A percentile compares a stretch with the other conserved stretches of the same genome.
Conservation (phyloP, 768 basidiomycete species). For the Kwoniella dejecticola region DNA sequence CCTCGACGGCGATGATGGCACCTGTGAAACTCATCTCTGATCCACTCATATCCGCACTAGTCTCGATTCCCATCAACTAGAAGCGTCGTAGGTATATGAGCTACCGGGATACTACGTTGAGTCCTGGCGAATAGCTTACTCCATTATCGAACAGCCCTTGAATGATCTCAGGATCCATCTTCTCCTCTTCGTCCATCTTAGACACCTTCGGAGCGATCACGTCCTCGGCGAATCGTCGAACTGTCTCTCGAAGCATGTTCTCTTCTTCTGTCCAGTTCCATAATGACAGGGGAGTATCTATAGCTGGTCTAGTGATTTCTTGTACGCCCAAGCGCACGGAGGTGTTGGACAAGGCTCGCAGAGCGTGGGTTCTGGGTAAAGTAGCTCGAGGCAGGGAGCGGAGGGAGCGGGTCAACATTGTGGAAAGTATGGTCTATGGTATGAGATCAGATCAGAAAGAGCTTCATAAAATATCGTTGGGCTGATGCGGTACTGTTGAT, state of each 20-base stretch:
- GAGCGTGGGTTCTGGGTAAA: not conserved
- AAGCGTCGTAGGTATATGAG: not conserved
- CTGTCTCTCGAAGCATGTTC: constrained; percentile 85
- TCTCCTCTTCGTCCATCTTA: constrained; percentile 97
- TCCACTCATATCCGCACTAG: constrained; percentile 76
- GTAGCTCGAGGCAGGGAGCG: constrained; percentile 5
- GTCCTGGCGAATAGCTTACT: constrained; percentile 59
- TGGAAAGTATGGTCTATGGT: not conserved
- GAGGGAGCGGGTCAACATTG: constrained; percentile 1
- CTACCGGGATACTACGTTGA: no score
- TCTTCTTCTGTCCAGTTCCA: constrained; percentile 92
- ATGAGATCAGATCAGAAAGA: not conserved
- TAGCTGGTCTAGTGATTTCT: constrained; percentile 43
- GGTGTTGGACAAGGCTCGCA: constrained; percentile 24
- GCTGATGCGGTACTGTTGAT: not conserved
- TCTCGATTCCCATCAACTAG: constrained; percentile 98
- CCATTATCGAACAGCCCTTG: constrained; percentile 92
- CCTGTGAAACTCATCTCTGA: constrained; percentile 89
- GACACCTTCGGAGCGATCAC: constrained; percentile 86
- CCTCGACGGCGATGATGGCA: constrained; percentile 90
- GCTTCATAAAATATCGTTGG: not conserved
- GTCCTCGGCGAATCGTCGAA: constrained; percentile 83
- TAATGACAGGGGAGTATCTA: constrained; percentile 57
- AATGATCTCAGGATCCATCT: constrained; percentile 84
- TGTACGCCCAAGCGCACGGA: not conserved